Base-by-base conservation (phyloP, 108 stramenopile species). In the Craspedostauros australis region DNA sequence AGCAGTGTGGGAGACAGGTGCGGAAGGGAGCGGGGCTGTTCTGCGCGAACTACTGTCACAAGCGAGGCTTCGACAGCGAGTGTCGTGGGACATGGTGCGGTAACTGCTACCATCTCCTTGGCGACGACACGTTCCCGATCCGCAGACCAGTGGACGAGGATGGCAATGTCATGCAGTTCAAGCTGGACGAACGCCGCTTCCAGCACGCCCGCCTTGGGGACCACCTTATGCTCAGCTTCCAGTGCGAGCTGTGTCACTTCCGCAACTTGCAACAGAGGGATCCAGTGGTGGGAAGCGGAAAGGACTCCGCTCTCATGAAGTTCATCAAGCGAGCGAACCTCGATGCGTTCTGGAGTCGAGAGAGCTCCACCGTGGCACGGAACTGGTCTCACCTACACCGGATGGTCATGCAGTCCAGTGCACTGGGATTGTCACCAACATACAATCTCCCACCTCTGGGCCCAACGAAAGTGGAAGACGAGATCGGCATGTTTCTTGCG, bases 191-290 rank as follows among this genome's bases (percentile, higher is more conserved):
- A 24, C 20, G 21, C 5, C 18, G 60, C 5, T 70, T 60, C 63
- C 18, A 4, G 41, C 26, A 7, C 6, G 62, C 63, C 2, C 34
- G 74, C 15, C 16, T 12, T 4, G 74, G 77, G 22, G 72, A 68
- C n/a, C 46, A 65, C 31, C 26, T 72, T n/a, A 53, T 54, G 34
- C 25, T 23, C 5, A 40, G 64, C 0, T 83, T 79, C 36, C 72
- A 79, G 43, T 83, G 77, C 37, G 64, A 73, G 27, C 2, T 39
- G 0, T 83, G 82, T 49, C 72, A 72, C 54, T 67, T 75, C 20
- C 7, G 32, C 1, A 74, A 77, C 11, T 14, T 79, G 0, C 33
- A 51, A 20, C 39, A 54, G 0, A 11, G 62, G 4, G 43, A 65
- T n/a, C 70, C 63, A 6, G 27, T 25, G 12, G 30, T 50, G 16